Base-by-base conservation (phyloP, 495 filamentous ascomycete genomes). In the Aspergillus mulundensis region DNA sequence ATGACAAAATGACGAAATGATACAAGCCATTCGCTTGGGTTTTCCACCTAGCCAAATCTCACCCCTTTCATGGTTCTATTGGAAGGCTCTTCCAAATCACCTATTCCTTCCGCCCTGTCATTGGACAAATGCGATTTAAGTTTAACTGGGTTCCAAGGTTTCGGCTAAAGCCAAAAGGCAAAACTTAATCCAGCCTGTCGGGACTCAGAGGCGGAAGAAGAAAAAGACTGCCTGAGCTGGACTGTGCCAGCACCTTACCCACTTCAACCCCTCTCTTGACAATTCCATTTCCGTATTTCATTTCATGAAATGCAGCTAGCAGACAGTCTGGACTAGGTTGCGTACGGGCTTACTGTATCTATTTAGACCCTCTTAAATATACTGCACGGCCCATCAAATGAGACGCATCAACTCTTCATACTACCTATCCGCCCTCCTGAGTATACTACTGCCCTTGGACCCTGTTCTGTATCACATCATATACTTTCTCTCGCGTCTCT, bases 181-280 rank as follows among this genome's bases (percentile, higher is more conserved):
- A 50, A 76, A 73, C 73, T 73, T 73, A 73, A 74, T 66, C 73
- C 73, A 70, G 63, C 61, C 69, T 71, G 69, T 70, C 70, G 73
- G 73, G 70, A 36, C 67, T 68, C 65, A 38, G 42, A 57, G 58
- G 15, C 49, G 32, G 32, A 36, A 36, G 12, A 58, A 52, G 38
- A 59, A 59, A 49, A 55, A 52, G 40, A 58, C 61, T 63, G 24
- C 45, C 53, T 62, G 7, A 36, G 32, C 32, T 36, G 2, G 11
- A 4, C 2, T 2, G 6, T 15, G 12, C 32, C 32, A 45, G 32
- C 47, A 52, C 57, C 36, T 39, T 53, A 50, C 51, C 46, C 49
- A 48, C 32, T 56, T 36, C 41, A 36, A 36, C 53, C 57, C 57
- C 48, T 53, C 49, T 41, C 34, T 54, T 24, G 48, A 52, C n/a